Evolutionary conservation across 2,329 filamentous ascomycete species (phyloP).

Genomic region (Tetracladium maxilliforme): DNA sequence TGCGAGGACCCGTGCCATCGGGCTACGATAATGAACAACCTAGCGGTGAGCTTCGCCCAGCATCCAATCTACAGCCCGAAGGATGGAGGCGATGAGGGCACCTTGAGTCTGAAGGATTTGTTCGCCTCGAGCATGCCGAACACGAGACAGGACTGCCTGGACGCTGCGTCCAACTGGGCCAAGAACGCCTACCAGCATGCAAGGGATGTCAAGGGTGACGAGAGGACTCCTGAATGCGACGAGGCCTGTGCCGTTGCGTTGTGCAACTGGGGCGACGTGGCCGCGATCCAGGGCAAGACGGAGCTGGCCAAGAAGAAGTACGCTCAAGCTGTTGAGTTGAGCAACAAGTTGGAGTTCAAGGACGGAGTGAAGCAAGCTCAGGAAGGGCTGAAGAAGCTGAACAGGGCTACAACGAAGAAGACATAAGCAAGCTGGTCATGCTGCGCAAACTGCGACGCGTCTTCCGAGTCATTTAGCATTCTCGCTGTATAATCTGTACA

Average conservation of each 20-base stretch:
- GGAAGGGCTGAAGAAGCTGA: constrained; percentile 26
- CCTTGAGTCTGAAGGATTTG: no score
- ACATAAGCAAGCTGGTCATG: no score
- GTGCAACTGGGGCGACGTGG: constrained; percentile 78
- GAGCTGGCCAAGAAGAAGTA: constrained; percentile 54
- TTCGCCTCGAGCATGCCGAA: constrained; percentile 15
- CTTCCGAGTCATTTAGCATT: no score
- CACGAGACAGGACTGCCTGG: constrained; percentile 13
- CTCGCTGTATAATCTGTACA: no score
- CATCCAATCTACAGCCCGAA: constrained; percentile 29
- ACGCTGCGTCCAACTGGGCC: constrained; percentile 54
- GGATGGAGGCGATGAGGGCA: constrained; percentile 4
- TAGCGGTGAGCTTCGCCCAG: constrained; percentile 59
- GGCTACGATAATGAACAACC: constrained; percentile 77
- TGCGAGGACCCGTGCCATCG: no score
- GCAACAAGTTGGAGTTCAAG: constrained; percentile 34
- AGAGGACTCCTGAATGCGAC: constrained; percentile 67
- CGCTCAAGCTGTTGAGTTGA: constrained; percentile 49
- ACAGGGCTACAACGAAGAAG: no score
- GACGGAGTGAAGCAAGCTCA: constrained; percentile 36
- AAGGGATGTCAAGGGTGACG: constrained; percentile 46
- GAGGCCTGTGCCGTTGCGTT: constrained; percentile 68
- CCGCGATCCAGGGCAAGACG: constrained; percentile 54
- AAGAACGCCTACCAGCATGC: constrained; percentile 58
- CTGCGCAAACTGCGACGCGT: no score